These are phyloP conservation scores for Zygosaccharomyces kombuchaensis DNA, from an alignment of 805 yeast species.

Conservation along the genomic window DNA sequence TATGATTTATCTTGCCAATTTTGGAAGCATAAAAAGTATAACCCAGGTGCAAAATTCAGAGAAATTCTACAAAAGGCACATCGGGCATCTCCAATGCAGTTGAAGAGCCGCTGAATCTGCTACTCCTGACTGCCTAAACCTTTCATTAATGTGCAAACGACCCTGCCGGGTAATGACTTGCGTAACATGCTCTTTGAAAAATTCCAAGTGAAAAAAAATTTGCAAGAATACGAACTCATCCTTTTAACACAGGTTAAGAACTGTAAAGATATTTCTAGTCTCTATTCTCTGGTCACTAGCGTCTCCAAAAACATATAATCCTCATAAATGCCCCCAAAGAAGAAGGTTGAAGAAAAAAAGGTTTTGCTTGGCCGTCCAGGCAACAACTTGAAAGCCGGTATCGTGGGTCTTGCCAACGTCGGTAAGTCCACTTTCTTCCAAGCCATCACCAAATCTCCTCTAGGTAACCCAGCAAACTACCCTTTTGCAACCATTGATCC, in stretches of 20 bases:
- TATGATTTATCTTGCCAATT: no score
- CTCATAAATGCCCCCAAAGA: conserved; percentile 37
- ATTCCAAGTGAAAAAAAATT: background rate
- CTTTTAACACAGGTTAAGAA: background rate
- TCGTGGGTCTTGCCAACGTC: conserved; percentile 91
- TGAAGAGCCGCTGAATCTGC: background rate
- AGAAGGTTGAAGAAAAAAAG: conserved; percentile 51
- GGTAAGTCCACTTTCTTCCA: conserved; percentile 98
- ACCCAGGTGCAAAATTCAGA: no score
- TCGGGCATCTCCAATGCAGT: no score
- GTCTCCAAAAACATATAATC: conserved; percentile 1
- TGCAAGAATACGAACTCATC: conserved; percentile 3
- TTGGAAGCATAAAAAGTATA: no score
- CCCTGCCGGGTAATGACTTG: background rate
- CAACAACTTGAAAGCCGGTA: conserved; percentile 72
- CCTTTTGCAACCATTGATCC: conserved; percentile 95
- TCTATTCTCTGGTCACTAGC: background rate
- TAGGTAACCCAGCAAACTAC: conserved; percentile 96
- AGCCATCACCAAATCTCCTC: conserved; percentile 86
- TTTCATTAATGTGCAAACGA: no score
- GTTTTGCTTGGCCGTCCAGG: conserved; percentile 82
- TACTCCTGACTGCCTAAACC: background rate
- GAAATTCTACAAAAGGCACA: no score
- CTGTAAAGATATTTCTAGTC: background rate
- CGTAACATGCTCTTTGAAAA: background rate